Conservation (phyloP, 345 rosid species). For the Heritiera littoralis region DNA sequence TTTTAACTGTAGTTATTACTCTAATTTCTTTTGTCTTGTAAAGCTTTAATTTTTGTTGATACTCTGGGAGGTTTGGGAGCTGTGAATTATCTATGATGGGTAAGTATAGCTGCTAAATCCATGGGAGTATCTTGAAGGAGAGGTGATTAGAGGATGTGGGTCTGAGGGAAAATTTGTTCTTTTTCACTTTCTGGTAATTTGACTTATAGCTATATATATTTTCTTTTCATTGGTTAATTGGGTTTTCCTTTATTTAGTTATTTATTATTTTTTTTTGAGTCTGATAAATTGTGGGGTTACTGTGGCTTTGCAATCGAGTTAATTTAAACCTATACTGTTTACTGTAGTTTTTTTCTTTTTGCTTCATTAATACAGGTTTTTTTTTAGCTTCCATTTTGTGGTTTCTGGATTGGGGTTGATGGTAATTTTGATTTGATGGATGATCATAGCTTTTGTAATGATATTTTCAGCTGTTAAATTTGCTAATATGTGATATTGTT, state of each 20-base stretch:
- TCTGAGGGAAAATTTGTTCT: conserved; percentile 58
- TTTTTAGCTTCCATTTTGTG: not conserved
- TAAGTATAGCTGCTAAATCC: conserved; percentile 45
- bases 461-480: conserved; percentile 18
- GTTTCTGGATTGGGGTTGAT: conserved; percentile 27
- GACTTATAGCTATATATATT: not conserved
- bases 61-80: conserved; percentile 24
- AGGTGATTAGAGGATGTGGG: conserved; percentile 67
- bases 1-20: conserved; percentile 27
- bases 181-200: conserved; percentile 25
- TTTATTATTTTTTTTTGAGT: not conserved
- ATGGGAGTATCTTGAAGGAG: conserved; percentile 38
- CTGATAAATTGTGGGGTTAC: conserved; percentile 18
- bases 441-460: conserved; percentile 18
- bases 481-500: conserved; percentile 24
- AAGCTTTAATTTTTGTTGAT: conserved; percentile 23
- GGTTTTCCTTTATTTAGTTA: conserved; percentile 18
- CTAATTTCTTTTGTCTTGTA: conserved; percentile 11
- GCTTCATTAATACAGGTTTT: conserved; percentile 8
- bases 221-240: conserved; percentile 22
- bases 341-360: conserved; percentile 13
- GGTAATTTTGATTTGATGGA: conserved; percentile 27
- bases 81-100: conserved; percentile 41
- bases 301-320: conserved; percentile 16
- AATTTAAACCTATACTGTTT: conserved; percentile 11